phyloP scores from a whole-genome alignment of 2,329 filamentous ascomycete species.

The Daldinia sp. region DNA sequence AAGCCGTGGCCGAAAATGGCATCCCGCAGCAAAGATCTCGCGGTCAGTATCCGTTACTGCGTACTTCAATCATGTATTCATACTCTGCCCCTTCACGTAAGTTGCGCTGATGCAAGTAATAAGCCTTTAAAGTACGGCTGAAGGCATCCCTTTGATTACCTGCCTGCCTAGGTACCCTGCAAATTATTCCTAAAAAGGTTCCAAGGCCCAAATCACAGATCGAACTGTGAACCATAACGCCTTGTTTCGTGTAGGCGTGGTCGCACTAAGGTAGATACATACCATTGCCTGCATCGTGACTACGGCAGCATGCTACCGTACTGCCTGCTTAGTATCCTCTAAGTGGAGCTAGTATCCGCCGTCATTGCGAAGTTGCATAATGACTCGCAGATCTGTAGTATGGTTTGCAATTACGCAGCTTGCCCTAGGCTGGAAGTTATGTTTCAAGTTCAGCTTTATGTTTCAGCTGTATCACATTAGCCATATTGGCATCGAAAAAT shows the following conservation, averaged over 20 bases:
- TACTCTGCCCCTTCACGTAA: neutral
- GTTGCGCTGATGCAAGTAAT: neutral
- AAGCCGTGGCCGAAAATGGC: slow-evolving; percentile 4
- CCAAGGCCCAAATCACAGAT: neutral
- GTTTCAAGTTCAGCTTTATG: neutral
- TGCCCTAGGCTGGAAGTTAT: neutral
- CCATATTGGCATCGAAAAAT: neutral
- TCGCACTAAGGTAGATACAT: slow-evolving; percentile 8
- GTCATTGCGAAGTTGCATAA: slow-evolving; percentile 18
- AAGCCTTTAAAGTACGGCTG: neutral
- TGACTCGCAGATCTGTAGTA: slow-evolving; percentile 25
- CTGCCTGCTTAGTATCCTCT: slow-evolving; percentile 8
- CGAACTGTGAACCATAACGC: slow-evolving; percentile 3
- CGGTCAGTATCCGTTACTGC: slow-evolving; percentile 2
- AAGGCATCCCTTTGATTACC: neutral
- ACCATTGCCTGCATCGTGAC: slow-evolving; percentile 6
- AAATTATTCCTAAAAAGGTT: neutral
- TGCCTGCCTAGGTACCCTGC: too few species aligned
- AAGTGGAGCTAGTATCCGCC: slow-evolving; percentile 25
- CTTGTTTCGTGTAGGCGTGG: neutral
- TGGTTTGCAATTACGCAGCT: slow-evolving; percentile 2
- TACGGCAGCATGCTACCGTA: slow-evolving; percentile 22
- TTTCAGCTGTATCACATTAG: slow-evolving; percentile 7
- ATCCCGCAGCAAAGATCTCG: slow-evolving; percentile 1
- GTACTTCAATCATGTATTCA: neutral